These are phyloP conservation scores for Psidium friedrichsthalianum DNA, from an alignment of 345 rosid genomes.

Conservation along the genomic window DNA sequence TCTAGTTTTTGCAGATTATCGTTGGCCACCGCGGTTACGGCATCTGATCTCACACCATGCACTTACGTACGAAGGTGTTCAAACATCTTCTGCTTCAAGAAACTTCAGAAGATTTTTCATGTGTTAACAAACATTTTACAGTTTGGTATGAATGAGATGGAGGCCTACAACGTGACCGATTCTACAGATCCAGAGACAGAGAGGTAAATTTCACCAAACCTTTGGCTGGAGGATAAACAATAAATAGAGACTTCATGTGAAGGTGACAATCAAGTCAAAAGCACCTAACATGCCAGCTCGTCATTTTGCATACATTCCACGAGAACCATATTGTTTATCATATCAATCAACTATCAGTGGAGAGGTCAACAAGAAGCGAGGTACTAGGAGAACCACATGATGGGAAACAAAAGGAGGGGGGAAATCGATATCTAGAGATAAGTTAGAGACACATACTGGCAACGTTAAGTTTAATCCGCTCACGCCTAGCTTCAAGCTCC, in stretches of 20 bases:
- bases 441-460: constrained; percentile 45
- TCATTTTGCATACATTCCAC: background rate
- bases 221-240: background rate
- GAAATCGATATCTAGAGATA: background rate
- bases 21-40: background rate
- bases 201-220: background rate
- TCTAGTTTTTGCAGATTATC: background rate
- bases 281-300: background rate
- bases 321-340: background rate
- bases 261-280: background rate
- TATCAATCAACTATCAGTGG: background rate
- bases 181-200: background rate
- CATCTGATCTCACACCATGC: background rate
- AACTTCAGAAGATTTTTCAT: background rate
- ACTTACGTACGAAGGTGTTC: background rate
- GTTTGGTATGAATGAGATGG: background rate
- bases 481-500: constrained; percentile 78
- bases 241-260: background rate
- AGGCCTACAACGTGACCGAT: background rate
- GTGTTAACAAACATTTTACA: background rate
- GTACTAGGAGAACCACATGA: background rate
- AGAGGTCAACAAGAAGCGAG: background rate
- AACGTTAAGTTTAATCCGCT: constrained; percentile 69
- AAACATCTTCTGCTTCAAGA: background rate
- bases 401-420: background rate